These are phyloP conservation scores for Vitis hybrid DNA, from an alignment of 177 flowering plant species.

Conservation along the genomic window DNA sequence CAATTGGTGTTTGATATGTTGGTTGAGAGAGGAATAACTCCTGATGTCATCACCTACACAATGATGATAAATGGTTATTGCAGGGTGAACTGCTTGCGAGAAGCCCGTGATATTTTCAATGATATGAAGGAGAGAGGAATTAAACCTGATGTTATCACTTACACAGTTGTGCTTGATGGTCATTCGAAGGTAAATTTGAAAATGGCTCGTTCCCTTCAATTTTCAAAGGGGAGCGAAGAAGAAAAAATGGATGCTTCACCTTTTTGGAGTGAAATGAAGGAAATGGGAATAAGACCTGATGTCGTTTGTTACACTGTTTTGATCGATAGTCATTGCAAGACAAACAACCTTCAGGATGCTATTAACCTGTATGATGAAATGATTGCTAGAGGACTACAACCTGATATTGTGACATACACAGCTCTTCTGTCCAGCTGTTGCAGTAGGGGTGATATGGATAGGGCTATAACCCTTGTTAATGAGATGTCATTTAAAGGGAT, in stretches of 20 bases:
- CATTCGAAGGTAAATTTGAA: constrained; percentile 23
- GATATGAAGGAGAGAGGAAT: constrained; percentile 62
- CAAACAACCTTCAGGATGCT: constrained; percentile 49
- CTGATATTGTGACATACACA: constrained; percentile 66
- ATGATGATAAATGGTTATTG: constrained; percentile 70
- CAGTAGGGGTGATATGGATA: constrained; percentile 41
- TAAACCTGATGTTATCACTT: constrained; percentile 63
- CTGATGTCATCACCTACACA: constrained; percentile 61
- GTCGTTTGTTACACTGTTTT: constrained; percentile 61
- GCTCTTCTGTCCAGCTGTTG: constrained; percentile 54
- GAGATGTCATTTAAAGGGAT: constrained; percentile 50
- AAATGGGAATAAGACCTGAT: constrained; percentile 50
- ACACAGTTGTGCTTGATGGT: constrained; percentile 70
- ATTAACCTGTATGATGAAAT: constrained; percentile 47
- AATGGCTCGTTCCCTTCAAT: neutral
- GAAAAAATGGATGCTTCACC: constrained; percentile 17
- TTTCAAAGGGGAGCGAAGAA: constrained; percentile 6
- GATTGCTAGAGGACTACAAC: constrained; percentile 57
- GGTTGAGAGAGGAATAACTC: constrained; percentile 37
- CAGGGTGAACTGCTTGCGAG: constrained; percentile 39
- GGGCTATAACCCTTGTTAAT: constrained; percentile 43
- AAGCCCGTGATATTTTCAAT: constrained; percentile 52
- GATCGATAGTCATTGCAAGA: constrained; percentile 56
- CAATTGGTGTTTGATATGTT: constrained; percentile 39
- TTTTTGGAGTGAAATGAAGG: constrained; percentile 44